Evolutionary conservation across 192 early-diverging fungal species (phyloP).

Genomic region (Backusella macrospora): DNA sequence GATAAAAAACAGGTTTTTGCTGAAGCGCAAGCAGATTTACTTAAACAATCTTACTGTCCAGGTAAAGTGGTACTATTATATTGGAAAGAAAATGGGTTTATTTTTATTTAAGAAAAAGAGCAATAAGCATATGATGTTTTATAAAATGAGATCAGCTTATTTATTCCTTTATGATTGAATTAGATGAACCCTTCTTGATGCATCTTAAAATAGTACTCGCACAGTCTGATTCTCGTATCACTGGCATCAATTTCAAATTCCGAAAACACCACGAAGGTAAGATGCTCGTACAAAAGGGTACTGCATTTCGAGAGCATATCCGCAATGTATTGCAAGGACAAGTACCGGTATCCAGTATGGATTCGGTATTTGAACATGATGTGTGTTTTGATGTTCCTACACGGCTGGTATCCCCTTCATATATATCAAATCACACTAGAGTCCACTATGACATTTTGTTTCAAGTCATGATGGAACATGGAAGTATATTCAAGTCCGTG

Average conservation of each 20-base stretch:
- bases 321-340: slow-evolving; percentile 33
- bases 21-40: slow-evolving; percentile 40
- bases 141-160: no score
- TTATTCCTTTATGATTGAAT: background rate
- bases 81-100: background rate
- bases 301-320: slow-evolving; percentile 42
- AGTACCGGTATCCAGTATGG: background rate
- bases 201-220: slow-evolving; percentile 34
- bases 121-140: no score
- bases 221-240: slow-evolving; percentile 29
- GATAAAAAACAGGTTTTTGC: slow-evolving; percentile 26
- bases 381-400: slow-evolving; percentile 41
- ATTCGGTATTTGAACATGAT: slow-evolving; percentile 13
- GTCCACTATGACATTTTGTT: slow-evolving; percentile 45
- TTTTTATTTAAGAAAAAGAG: no score
- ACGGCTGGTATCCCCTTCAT: slow-evolving; percentile 45
- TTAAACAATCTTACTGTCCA: slow-evolving; percentile 40
- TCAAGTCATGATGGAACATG: slow-evolving; percentile 33
- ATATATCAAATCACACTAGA: slow-evolving; percentile 44
- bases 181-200: slow-evolving; percentile 37
- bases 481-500: slow-evolving; percentile 40
- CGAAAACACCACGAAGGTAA: slow-evolving; percentile 53
- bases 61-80: slow-evolving; percentile 23
- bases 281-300: slow-evolving; percentile 44
- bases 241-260: slow-evolving; percentile 35